Conservation (phyloP, 805 yeast genomes). For the Zygotorulaspora danielsina region DNA sequence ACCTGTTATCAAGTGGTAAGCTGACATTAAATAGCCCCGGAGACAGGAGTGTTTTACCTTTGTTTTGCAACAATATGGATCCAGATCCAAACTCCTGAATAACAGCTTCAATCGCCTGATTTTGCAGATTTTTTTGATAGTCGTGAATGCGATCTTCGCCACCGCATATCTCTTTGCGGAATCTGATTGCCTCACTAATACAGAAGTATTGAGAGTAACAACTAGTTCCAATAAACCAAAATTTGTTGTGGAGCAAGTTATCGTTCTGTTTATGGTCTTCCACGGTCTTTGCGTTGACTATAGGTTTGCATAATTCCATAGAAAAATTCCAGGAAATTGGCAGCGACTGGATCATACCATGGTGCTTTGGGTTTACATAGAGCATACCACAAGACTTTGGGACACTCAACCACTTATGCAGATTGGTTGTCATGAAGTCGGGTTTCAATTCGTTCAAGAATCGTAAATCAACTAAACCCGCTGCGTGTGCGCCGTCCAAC, state of each 20-base stretch:
- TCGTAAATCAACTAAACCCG: slow-evolving; percentile 50
- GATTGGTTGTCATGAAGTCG: slow-evolving; percentile 57
- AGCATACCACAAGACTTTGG: slow-evolving; percentile 58
- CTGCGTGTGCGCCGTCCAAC: slow-evolving; percentile 71
- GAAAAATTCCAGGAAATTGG: slow-evolving; percentile 49
- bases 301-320: slow-evolving; percentile 8
- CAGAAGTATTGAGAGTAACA: slow-evolving; percentile 42
- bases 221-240: slow-evolving; percentile 48
- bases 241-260: slow-evolving; percentile 40
- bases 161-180: slow-evolving; percentile 46
- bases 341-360: slow-evolving; percentile 46
- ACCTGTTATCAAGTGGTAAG: slow-evolving; percentile 42
- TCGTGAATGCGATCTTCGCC: slow-evolving; percentile 51
- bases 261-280: slow-evolving; percentile 18
- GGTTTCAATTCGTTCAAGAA: slow-evolving; percentile 43
- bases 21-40: slow-evolving; percentile 34
- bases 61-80: slow-evolving; percentile 32
- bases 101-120: slow-evolving; percentile 40
- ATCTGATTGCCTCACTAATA: slow-evolving; percentile 48
- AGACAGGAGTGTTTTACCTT: slow-evolving; percentile 12
- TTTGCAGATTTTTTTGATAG: slow-evolving; percentile 47
- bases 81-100: slow-evolving; percentile 40
- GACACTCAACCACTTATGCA: slow-evolving; percentile 65
- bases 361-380: slow-evolving; percentile 53
- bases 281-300: slow-evolving; percentile 8